These are phyloP conservation scores for Manihot esculenta DNA, from an alignment of 441 rosid species.

Conservation along the genomic window DNA sequence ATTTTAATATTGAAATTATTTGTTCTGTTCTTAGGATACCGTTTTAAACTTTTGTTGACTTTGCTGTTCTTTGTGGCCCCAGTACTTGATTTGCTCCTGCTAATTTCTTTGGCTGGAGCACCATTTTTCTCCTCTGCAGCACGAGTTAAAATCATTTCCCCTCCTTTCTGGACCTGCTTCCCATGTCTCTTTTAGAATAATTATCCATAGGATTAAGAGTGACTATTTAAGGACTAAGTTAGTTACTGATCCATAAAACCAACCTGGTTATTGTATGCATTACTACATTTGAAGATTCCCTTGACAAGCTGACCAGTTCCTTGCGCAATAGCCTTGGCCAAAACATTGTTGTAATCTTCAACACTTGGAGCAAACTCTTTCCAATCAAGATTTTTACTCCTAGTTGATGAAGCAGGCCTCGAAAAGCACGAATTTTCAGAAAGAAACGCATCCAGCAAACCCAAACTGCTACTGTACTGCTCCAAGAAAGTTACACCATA, in stretches of 20 bases:
- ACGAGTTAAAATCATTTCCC: conserved; percentile 58
- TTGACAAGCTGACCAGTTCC: conserved; percentile 87
- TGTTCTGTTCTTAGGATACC: conserved; percentile 41
- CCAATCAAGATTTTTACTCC: conserved; percentile 50
- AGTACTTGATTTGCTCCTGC: conserved; percentile 18
- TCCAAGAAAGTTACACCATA: conserved; percentile 40
- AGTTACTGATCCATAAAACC: background rate
- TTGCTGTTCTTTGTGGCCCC: conserved; percentile 44
- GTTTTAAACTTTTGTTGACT: conserved; percentile 67
- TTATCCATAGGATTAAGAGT: background rate
- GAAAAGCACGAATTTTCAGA: conserved; percentile 68
- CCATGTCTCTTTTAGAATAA: background rate
- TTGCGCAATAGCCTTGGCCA: conserved; percentile 86
- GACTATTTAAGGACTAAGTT: too few species aligned
- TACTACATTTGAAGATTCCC: conserved; percentile 72
- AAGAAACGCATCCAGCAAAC: conserved; percentile 57
- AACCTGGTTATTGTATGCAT: conserved; percentile 82
- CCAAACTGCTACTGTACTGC: conserved; percentile 31
- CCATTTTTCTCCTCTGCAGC: conserved; percentile 46
- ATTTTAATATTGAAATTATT: background rate
- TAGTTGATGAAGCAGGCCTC: conserved; percentile 20
- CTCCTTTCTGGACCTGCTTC: conserved; percentile 73
- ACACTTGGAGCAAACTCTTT: conserved; percentile 80
- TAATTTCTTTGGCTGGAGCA: conserved; percentile 27
- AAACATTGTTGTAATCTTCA: conserved; percentile 63